A percentile compares a stretch with the other conserved stretches of the same genome.
phyloP scores from a whole-genome alignment of 2,329 filamentous ascomycete genomes.

The Botrytis galanthina region DNA sequence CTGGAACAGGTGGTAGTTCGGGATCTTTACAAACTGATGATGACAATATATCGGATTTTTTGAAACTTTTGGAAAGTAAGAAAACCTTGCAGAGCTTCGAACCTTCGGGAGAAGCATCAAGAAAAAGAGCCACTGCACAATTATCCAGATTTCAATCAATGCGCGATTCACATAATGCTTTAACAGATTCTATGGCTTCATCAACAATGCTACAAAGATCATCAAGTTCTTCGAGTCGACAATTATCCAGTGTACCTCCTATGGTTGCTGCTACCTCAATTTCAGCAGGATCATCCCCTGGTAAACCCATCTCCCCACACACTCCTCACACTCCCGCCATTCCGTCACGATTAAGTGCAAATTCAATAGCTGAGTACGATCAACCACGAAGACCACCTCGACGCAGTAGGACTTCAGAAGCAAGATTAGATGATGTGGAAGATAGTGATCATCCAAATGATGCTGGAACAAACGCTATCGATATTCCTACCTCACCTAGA shows the following conservation, averaged over 20 bases:
- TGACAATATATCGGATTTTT: conserved; percentile 88
- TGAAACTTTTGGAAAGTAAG: conserved; percentile 83
- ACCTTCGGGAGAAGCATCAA: conserved; percentile 63
- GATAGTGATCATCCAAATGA: conserved; percentile 41
- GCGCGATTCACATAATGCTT: conserved; percentile 81
- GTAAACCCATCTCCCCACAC: conserved; percentile 84
- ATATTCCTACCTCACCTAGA: conserved; percentile 70
- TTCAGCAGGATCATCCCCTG: conserved; percentile 84
- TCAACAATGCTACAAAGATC: conserved; percentile 83
- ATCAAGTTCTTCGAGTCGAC: conserved; percentile 67
- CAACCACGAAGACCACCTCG: conserved; percentile 34
- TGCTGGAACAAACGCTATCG: conserved; percentile 63
- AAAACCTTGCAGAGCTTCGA: conserved; percentile 84
- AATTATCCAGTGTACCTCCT: conserved; percentile 58
- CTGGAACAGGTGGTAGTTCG: conserved; percentile 63
- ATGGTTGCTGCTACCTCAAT: conserved; percentile 71
- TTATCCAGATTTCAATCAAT: conserved; percentile 84
- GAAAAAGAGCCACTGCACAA: conserved; percentile 74
- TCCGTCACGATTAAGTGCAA: conserved; percentile 87
- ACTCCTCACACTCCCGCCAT: conserved; percentile 92
- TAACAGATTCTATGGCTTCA: conserved; percentile 91
- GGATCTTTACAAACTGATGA: conserved; percentile 73
- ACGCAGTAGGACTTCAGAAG: conserved; percentile 29
- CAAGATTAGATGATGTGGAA: conserved; percentile 30
- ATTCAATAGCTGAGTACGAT: conserved; percentile 73